Evolutionary conservation across 768 basidiomycete species (phyloP).

Genomic region (Leucosporidium scottii): DNA sequence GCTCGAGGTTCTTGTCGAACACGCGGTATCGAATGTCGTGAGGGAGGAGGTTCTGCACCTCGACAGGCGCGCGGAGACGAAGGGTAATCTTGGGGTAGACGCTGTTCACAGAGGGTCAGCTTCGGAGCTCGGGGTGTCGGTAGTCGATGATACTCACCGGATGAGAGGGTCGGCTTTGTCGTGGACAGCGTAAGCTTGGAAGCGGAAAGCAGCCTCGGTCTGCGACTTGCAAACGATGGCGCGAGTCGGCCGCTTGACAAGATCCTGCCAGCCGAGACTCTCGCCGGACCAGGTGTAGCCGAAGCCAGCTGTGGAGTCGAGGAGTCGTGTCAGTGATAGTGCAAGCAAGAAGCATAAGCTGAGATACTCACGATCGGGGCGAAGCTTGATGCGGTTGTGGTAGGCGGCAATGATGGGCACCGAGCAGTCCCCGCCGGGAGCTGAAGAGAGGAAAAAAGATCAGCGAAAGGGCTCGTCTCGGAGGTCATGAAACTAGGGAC

Average conservation of each 20-base stretch:
- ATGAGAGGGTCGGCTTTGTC: slow-evolving; percentile 54
- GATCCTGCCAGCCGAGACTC: slow-evolving; percentile 74
- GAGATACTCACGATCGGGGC: slow-evolving; percentile 74
- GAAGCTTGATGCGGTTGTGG: slow-evolving; percentile 69
- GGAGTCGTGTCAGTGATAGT: neutral
- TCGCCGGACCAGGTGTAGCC: slow-evolving; percentile 89
- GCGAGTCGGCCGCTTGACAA: slow-evolving; percentile 59
- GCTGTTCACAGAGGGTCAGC: slow-evolving; percentile 44
- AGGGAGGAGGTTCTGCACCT: slow-evolving; percentile 89
- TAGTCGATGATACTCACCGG: slow-evolving; percentile 47
- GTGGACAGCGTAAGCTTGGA: slow-evolving; percentile 83
- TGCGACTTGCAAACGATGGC: slow-evolving; percentile 79
- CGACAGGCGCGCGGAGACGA: slow-evolving; percentile 82
- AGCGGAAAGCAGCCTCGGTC: slow-evolving; percentile 81
- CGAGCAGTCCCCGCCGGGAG: slow-evolving; percentile 77
- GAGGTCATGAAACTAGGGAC: slow-evolving; percentile 27
- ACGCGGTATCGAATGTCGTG: slow-evolving; percentile 93
- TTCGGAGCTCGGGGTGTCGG: neutral
- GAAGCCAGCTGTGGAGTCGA: slow-evolving; percentile 65
- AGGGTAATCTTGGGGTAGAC: slow-evolving; percentile 78
- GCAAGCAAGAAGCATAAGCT: too few species aligned
- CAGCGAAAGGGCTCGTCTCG: neutral
- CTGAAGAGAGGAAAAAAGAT: slow-evolving; percentile 39
- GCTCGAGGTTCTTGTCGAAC: slow-evolving; percentile 88
- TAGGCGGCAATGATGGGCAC: slow-evolving; percentile 85